These are phyloP conservation scores for Talaromyces liani DNA, from an alignment of 495 filamentous ascomycete species.

Conservation along the genomic window DNA sequence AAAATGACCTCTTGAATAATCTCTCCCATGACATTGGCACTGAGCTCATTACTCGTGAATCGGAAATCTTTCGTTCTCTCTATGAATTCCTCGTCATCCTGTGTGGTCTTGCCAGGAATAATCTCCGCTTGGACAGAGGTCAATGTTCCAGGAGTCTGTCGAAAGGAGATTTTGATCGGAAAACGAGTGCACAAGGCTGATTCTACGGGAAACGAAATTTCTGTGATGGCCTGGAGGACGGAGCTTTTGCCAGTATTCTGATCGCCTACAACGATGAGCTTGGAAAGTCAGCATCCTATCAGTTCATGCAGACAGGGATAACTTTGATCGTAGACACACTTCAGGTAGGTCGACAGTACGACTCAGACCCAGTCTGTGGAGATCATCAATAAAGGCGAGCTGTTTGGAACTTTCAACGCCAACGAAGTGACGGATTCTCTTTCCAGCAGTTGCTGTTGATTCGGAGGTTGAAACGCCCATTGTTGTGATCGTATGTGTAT, in stretches of 20 bases:
- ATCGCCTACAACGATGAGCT: conserved; percentile 58
- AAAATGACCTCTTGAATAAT: background rate
- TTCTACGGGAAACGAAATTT: conserved; percentile 54
- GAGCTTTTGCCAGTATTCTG: conserved; percentile 64
- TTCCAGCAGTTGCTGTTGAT: background rate
- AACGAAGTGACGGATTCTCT: conserved; percentile 7
- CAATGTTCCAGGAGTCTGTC: background rate
- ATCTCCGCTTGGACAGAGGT: conserved; percentile 1
- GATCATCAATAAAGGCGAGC: conserved; percentile 1
- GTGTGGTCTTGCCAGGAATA: background rate
- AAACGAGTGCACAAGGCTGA: conserved; percentile 56
- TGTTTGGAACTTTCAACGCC: conserved; percentile 5
- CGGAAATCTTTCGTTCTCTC: conserved; percentile 2
- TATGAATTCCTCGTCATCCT: conserved; percentile 2
- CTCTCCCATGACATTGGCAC: background rate
- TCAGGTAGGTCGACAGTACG: conserved; percentile 5
- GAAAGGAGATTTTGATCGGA: conserved; percentile 40
- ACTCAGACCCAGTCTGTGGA: conserved; percentile 1
- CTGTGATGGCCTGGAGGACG: conserved; percentile 58
- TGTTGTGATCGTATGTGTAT: background rate
- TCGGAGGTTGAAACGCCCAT: background rate
- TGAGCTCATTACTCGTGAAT: background rate
- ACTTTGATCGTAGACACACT: background rate
- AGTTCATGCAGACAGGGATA: too few species aligned
- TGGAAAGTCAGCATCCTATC: conserved; percentile 32